Base-by-base conservation (phyloP, 2,329 filamentous ascomycete species). In the Drechslera avenae region DNA sequence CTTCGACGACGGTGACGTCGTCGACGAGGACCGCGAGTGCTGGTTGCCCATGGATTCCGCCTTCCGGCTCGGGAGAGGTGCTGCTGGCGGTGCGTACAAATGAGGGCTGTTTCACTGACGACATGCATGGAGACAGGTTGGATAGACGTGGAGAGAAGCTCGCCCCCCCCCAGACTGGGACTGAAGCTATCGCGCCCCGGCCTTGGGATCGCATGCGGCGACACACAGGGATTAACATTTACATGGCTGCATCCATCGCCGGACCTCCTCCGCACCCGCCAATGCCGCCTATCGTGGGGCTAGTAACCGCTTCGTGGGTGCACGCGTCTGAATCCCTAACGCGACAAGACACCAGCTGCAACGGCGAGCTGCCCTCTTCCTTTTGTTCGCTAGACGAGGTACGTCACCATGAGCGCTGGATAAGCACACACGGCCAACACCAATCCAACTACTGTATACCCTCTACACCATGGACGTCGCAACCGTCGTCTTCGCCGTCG, bases 31-130 rank as follows among this genome's bases (percentile, higher is more conserved):
- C 26, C 58, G 58, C 48, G 64, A 67, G 42, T 64, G 64, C 61
- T 71, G 69, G 62, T 73, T 73, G 39, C 70, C 70, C 71, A 74
- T 73, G 4, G 23, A 18, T 50, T 33, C 33, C 45, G 17, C 46
- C 26, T 34, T 30, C 28, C 39, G 34, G 18, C 28, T 45, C 39
- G 28, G 23, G 32, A 46, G 8, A 12, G 40, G 32, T 16, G 45
- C 34, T 21, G 50, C 50, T 34, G 40, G 41, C 21, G 30, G 44
- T 39, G 40, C 16, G 35, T n/a, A 23, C 33, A 32, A 21, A 8
- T n/a, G 36, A 56, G 33, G 26, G 9, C 10, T 28, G 26, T 13
- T 28, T 28, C 26, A 28, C 26, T 28, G 26, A 28, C 4, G 26
- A 13, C 26, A 28, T 28, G 26, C 26, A 28, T 28, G 26, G 26